These are phyloP conservation scores for Plantago elongata DNA, from an alignment of 257 asterid species.

Conservation along the genomic window DNA sequence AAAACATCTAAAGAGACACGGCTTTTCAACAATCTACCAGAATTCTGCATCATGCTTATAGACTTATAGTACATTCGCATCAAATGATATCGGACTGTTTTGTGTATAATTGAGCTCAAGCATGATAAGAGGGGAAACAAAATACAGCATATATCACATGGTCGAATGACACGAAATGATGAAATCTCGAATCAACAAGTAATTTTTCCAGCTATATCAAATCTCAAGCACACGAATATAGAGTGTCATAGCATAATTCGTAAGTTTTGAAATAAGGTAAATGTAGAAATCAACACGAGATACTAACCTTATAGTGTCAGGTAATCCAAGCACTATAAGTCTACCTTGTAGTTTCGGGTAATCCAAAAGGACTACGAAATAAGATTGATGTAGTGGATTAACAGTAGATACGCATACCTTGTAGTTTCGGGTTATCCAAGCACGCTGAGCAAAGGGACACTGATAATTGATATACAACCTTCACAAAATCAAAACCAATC, in stretches of 20 bases:
- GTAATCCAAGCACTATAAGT: too few relatives aligned
- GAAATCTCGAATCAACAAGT: background rate
- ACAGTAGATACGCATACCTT: conserved; percentile 26
- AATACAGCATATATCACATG: too few relatives aligned
- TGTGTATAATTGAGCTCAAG: background rate
- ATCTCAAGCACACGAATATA: background rate
- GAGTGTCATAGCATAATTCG: background rate
- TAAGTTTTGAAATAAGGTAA: background rate
- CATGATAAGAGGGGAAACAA: background rate
- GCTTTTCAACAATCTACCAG: background rate
- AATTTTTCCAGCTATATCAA: background rate
- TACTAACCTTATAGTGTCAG: conserved; percentile 33
- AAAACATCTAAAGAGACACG: background rate
- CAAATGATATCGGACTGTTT: background rate
- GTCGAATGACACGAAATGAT: background rate
- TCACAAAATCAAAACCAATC: conserved; percentile 12
- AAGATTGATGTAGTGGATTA: too few relatives aligned
- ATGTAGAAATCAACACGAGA: too few relatives aligned
- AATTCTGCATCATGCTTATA: background rate
- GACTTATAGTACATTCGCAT: too few relatives aligned
- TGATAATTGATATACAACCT: conserved; percentile 35
- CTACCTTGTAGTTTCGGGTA: conserved; percentile 36
- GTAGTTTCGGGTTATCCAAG: conserved; percentile 32
- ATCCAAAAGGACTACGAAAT: too few relatives aligned
- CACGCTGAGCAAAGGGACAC: conserved; percentile 39